phyloP scores from a whole-genome alignment of 2,329 filamentous ascomycete genomes.

The Tolypocladium endophyticum region DNA sequence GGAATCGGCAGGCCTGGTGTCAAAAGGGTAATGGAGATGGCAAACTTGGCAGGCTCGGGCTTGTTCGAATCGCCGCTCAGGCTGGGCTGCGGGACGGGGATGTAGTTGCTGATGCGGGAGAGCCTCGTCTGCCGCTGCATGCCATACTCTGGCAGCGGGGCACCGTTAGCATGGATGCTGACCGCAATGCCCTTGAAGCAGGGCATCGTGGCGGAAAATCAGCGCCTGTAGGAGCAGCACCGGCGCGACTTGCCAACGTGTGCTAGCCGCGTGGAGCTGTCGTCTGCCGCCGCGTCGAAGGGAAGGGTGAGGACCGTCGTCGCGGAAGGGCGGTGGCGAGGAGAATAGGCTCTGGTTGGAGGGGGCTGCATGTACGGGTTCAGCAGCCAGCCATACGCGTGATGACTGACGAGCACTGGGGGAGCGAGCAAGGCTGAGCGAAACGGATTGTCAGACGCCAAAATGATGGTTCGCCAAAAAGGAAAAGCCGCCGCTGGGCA shows the following conservation, averaged over 20 bases:
- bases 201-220: constrained; percentile 49
- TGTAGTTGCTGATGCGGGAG: constrained; percentile 92
- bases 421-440: background rate
- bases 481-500: background rate
- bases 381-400: constrained; percentile 11
- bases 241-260: background rate
- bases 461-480: background rate
- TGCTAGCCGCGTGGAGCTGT: background rate
- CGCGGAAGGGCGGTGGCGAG: constrained; percentile 4
- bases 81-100: constrained; percentile 84
- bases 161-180: constrained; percentile 75
- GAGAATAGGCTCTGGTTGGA: constrained; percentile 3
- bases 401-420: background rate
- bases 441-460: background rate
- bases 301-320: background rate
- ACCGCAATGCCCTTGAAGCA: constrained; percentile 99
- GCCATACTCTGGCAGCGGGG: constrained; percentile 84
- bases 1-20: constrained; percentile 82
- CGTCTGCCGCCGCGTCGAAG: background rate
- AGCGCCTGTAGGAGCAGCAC: constrained; percentile 2
- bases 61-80: constrained; percentile 53
- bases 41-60: constrained; percentile 89
- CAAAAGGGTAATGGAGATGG: constrained; percentile 92
- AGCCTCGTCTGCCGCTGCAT: constrained; percentile 88
- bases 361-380: constrained; percentile 1